Conservation (phyloP, 345 rosid genomes). For the Excoecaria cochinchinensis region DNA sequence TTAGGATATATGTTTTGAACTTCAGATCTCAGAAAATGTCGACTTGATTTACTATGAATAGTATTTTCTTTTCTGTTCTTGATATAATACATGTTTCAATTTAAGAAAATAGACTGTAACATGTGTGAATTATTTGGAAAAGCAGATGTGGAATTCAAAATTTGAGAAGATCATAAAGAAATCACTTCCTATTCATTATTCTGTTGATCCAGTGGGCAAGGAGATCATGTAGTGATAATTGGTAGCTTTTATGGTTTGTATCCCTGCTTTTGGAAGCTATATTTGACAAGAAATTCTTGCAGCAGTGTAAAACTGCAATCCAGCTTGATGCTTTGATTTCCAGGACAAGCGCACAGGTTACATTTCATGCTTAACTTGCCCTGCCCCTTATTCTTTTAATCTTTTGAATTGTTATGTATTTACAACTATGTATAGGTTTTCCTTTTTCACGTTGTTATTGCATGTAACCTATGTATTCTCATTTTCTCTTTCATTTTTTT, state of each 20-base stretch:
- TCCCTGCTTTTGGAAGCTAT: conserved; percentile 15
- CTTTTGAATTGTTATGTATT: not conserved
- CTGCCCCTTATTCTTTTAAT: not conserved
- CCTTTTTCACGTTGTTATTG: not conserved
- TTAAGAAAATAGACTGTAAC: not conserved
- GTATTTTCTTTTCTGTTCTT: not conserved
- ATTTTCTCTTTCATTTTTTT: not conserved
- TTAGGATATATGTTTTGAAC: not conserved
- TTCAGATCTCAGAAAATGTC: not conserved
- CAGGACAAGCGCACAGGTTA: conserved; percentile 1
- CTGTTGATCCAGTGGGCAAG: conserved; percentile 79
- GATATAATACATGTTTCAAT: not conserved
- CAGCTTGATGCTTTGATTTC: not conserved
- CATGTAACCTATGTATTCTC: not conserved
- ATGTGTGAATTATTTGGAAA: conserved; percentile 22
- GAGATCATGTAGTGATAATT: conserved; percentile 63
- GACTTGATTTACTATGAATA: not conserved
- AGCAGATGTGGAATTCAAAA: conserved; percentile 70
- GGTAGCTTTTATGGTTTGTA: not conserved
- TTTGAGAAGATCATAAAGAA: conserved; percentile 51
- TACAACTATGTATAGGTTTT: not conserved
- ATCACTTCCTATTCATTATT: conserved; percentile 49
- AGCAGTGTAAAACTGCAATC: not conserved
- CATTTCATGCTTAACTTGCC: not conserved
- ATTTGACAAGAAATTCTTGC: not conserved